Conservation (phyloP, 768 basidiomycete genomes). For the Kwoniella mangroviensis region DNA sequence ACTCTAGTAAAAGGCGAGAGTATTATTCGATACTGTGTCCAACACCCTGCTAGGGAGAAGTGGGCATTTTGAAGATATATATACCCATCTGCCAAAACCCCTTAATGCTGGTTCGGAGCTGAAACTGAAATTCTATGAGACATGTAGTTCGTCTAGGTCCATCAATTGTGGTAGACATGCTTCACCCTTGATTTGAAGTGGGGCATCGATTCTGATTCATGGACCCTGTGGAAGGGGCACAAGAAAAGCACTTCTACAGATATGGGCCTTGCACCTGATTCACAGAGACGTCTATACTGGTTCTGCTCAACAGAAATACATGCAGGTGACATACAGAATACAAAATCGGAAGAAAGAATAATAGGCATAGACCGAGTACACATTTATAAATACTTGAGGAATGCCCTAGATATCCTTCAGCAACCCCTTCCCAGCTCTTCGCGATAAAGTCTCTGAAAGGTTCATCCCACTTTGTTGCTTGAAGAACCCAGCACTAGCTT, state of each 20-base stretch:
- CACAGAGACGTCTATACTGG: no score
- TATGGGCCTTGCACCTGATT: no score
- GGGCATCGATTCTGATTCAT: no score
- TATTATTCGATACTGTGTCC: conserved; percentile 15
- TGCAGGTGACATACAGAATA: background rate
- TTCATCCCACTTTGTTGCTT: conserved; percentile 67
- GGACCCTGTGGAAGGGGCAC: no score
- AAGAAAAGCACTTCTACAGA: no score
- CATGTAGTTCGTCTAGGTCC: no score
- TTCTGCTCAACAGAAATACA: background rate
- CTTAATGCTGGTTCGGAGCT: no score
- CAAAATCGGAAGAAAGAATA: background rate
- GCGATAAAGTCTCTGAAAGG: conserved; percentile 51
- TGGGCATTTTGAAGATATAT: background rate
- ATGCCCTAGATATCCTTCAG: conserved; percentile 45
- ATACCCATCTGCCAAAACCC: background rate
- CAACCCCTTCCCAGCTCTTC: conserved; percentile 57
- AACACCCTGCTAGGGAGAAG: conserved; percentile 1
- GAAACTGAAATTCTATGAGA: no score
- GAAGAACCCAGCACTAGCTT: conserved; percentile 80
- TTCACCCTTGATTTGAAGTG: no score
- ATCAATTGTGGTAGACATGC: no score
- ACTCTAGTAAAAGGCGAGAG: conserved; percentile 28
- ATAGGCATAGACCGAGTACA: no score
- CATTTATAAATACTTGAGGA: background rate